phyloP scores from a whole-genome alignment of 352 stramenopile species.

The Phytophthora pistaciae region DNA sequence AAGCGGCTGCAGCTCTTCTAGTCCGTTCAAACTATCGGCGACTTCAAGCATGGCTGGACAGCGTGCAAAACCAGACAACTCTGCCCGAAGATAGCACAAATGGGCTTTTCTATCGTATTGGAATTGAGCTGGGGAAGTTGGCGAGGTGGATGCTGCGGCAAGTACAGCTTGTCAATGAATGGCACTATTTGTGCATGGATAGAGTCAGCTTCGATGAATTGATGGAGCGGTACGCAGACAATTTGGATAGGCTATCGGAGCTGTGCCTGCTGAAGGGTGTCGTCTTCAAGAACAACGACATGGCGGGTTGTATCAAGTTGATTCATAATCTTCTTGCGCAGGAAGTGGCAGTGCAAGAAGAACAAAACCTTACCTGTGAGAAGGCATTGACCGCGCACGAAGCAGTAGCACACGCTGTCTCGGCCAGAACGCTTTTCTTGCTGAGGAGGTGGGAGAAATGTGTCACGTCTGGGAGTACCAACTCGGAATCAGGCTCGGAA shows the following conservation, averaged over 20 bases:
- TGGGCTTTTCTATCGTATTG: slow-evolving; percentile 38
- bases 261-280: slow-evolving; percentile 62
- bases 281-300: slow-evolving; percentile 43
- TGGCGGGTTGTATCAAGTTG: slow-evolving; percentile 44
- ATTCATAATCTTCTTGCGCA: slow-evolving; percentile 43
- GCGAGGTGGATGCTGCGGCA: slow-evolving; percentile 75
- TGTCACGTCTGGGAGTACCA: slow-evolving; percentile 9
- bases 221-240: slow-evolving; percentile 61
- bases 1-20: slow-evolving; percentile 34
- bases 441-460: slow-evolving; percentile 37
- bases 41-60: slow-evolving; percentile 19
- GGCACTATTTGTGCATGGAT: slow-evolving; percentile 58
- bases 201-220: slow-evolving; percentile 51
- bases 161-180: slow-evolving; percentile 75
- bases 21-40: slow-evolving; percentile 22
- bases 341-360: slow-evolving; percentile 17
- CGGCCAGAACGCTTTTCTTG: slow-evolving; percentile 42
- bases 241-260: slow-evolving; percentile 55
- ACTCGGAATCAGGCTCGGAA: slow-evolving; percentile 13
- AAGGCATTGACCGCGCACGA: slow-evolving; percentile 37
- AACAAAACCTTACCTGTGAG: not conserved
- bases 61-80: not conserved
- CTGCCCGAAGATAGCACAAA: slow-evolving; percentile 15
- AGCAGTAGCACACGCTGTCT: slow-evolving; percentile 37
- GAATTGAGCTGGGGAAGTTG: slow-evolving; percentile 47